Base-by-base conservation (phyloP, 2,329 filamentous ascomycete genomes). In the Phaeosphaeriaceae sp. region DNA sequence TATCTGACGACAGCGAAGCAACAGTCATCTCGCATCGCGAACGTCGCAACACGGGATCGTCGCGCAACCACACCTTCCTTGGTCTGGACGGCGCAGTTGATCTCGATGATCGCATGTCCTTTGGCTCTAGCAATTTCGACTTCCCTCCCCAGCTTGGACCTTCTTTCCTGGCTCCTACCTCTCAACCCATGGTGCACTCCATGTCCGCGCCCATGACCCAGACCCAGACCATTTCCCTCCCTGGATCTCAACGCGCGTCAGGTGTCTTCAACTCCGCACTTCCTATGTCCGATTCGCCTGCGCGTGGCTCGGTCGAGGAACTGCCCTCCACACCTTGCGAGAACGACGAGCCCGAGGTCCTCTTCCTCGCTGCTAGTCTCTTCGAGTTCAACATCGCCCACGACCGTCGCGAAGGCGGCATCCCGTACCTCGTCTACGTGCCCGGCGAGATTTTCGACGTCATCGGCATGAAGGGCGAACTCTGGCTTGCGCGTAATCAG, bases 311-410 rank as follows among this genome's bases (percentile, higher is more conserved):
- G 21, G 57, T 63, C 24, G 67, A 64, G 31, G 68, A 70, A 3
- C 61, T 69, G 1, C 72, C 71, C 1, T 61, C 62, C 7, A 71
- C 74, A 4, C 41, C 82, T 76, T 47, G 82, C 81, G 52, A 81
- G 41, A 79, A 81, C 24, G 82, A 85, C 51, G 84, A 87, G 21
- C 90, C 89, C 63, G 90, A 89, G 56, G 87, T 97, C 7, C 82
- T 98, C 47, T 99, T 96, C 84, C 84, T 97, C 19, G 95, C 93
- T 15, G 95, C 94, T 20, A 96, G 92, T 68, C 85, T 98, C 31
- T 98, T 97, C 74, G 93, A 98, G 76, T 99, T 98, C 81, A 96
- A 97, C 71, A 98, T 98, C 72, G 91, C 94, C 72, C 92, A 91
- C 22, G 91, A 93, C 24, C 92, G 96, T 68, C 89, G 91, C 57